Percentiles rank a stretch among this genome's conserved stretches.
phyloP scores from a whole-genome alignment of 2,329 filamentous ascomycete species.

The Xylaria sp. region DNA sequence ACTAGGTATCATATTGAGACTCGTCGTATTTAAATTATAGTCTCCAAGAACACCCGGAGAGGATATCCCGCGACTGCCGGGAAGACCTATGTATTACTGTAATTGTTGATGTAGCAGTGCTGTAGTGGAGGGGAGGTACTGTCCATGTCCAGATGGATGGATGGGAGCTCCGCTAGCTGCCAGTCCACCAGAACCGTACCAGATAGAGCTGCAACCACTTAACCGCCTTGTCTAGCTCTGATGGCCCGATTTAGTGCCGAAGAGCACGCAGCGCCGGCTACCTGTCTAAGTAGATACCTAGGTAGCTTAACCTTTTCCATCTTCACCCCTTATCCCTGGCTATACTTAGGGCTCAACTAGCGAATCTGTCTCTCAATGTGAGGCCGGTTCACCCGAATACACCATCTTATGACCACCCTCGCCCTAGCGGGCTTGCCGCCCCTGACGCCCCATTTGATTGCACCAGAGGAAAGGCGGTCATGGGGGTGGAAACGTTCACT shows the following conservation, averaged over 20 bases:
- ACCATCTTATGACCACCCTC: too few relatives aligned
- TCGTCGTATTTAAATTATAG: too few relatives aligned
- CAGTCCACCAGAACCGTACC: too few relatives aligned
- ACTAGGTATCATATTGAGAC: too few relatives aligned
- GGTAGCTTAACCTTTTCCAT: conserved; percentile 5
- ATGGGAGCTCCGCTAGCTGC: too few relatives aligned
- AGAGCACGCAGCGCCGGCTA: conserved; percentile 8
- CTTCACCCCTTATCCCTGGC: conserved; percentile 7
- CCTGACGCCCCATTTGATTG: conserved; percentile 3
- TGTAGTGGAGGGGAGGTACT: too few relatives aligned
- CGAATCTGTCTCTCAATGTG: background rate
- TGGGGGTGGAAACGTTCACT: conserved; percentile 1
- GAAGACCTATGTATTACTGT: too few relatives aligned
- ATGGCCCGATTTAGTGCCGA: conserved; percentile 17
- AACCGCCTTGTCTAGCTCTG: conserved; percentile 4
- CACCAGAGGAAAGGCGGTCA: background rate
- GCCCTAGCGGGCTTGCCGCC: conserved; percentile 8
- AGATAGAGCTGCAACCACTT: conserved; percentile 24
- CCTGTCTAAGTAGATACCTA: too few relatives aligned
- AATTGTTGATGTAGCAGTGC: too few relatives aligned
- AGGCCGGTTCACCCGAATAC: background rate
- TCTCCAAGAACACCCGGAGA: too few relatives aligned
- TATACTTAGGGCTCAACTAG: background rate
- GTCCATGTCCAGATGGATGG: too few relatives aligned
- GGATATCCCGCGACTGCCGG: too few relatives aligned